Percentiles rank a stretch among this genome's conserved stretches.
phyloP scores from a whole-genome alignment of 495 filamentous ascomycete genomes.

The Chaetomium cochliodes region DNA sequence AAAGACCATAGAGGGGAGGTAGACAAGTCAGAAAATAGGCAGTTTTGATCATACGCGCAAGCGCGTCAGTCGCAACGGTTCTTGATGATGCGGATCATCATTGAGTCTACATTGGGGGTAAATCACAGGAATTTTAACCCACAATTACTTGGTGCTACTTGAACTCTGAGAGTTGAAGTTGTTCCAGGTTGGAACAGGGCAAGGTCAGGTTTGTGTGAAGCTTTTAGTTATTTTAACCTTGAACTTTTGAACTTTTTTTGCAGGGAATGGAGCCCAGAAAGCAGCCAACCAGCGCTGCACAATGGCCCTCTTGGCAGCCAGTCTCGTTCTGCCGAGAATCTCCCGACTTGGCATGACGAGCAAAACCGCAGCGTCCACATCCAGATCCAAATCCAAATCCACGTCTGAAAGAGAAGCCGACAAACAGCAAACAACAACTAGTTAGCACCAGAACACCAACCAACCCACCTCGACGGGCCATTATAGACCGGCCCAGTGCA shows the following conservation, averaged over 20 bases:
- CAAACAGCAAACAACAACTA: background rate
- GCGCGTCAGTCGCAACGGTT: constrained; percentile 97
- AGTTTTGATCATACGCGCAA: constrained; percentile 60
- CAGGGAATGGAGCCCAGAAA: background rate
- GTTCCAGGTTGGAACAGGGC: background rate
- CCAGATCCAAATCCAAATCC: background rate
- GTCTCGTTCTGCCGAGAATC: constrained; percentile 6
- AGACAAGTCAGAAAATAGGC: constrained; percentile 47
- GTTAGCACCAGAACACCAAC: constrained; percentile 7
- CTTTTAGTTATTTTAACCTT: too few species aligned
- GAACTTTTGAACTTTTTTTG: constrained; percentile 6
- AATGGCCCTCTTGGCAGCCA: constrained; percentile 1
- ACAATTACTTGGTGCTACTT: constrained; percentile 26
- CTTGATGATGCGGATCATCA: constrained; percentile 55
- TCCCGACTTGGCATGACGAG: constrained; percentile 20
- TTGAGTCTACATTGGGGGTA: background rate
- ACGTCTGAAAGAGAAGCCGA: background rate
- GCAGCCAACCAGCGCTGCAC: background rate
- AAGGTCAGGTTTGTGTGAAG: background rate
- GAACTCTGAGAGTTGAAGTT: constrained; percentile 2
- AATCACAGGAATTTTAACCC: constrained; percentile 19
- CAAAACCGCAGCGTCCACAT: constrained; percentile 2
- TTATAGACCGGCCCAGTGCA: background rate
- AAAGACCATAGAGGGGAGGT: background rate
- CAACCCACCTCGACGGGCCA: too few species aligned